Conservation (phyloP, 495 filamentous ascomycete genomes). For the Cercophora sp. region DNA sequence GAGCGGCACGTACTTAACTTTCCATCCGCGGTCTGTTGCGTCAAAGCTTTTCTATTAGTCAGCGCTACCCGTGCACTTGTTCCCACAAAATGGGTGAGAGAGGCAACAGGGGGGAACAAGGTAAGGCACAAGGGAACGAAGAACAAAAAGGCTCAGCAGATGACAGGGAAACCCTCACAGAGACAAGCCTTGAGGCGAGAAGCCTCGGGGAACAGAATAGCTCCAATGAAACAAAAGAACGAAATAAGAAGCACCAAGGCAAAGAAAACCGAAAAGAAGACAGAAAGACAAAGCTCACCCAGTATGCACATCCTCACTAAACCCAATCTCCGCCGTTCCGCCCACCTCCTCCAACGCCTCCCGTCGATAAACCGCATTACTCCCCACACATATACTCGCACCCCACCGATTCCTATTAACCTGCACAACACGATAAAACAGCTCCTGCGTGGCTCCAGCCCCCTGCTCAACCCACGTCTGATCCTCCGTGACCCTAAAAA, state of each 20-base stretch:
- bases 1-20: conserved; percentile 32
- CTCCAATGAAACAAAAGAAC: no score
- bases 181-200: no score
- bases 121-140: no score
- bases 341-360: conserved; percentile 26
- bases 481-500: conserved; percentile 27
- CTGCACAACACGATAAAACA: conserved; percentile 34
- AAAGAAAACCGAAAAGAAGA: no score
- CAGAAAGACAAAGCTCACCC: no score
- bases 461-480: conserved; percentile 36
- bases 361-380: conserved; percentile 28
- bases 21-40: conserved; percentile 32
- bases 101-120: no score
- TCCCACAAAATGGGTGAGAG: background rate
- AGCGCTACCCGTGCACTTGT: background rate
- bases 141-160: background rate
- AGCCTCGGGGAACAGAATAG: no score
- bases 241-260: no score
- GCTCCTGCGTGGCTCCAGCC: conserved; percentile 31
- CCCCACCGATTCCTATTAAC: conserved; percentile 31
- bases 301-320: conserved; percentile 33
- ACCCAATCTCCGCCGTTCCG: conserved; percentile 32
- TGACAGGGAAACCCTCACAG: background rate
- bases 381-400: conserved; percentile 31
- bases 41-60: conserved; percentile 17